These are phyloP conservation scores for Cytospora chrysosperma DNA, from an alignment of 2,329 filamentous ascomycete species.

Conservation along the genomic window DNA sequence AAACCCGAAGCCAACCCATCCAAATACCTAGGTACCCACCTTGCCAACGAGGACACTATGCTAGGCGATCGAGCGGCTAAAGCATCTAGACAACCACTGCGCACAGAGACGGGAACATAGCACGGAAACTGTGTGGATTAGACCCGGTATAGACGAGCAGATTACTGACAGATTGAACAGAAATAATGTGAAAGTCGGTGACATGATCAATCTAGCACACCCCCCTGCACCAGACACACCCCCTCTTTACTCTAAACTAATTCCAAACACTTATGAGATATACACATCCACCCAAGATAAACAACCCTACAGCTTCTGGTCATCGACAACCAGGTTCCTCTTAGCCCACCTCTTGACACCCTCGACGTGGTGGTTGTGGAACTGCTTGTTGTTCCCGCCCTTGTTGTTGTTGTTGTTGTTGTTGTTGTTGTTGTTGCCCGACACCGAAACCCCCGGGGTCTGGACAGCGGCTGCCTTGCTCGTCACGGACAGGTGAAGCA, in stretches of 20 bases:
- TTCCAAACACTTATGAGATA: neutral
- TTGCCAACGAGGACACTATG: too few species aligned
- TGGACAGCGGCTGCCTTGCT: slow-evolving; percentile 18
- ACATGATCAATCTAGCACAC: neutral
- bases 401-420: neutral
- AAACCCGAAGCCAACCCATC: too few species aligned
- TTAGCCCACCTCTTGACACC: neutral
- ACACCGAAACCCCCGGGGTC: slow-evolving; percentile 3
- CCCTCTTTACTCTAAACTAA: neutral
- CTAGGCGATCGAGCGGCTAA: too few species aligned
- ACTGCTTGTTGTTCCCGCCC: neutral
- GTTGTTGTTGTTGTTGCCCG: slow-evolving; percentile 1
- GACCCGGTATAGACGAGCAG: too few species aligned
- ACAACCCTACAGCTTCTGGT: neutral
- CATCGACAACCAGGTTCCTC: neutral
- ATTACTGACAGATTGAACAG: neutral
- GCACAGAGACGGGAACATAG: too few species aligned
- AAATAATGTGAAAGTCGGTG: neutral
- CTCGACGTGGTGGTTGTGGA: neutral
- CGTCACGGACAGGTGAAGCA: slow-evolving; percentile 3
- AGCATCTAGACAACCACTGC: too few species aligned
- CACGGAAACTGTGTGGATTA: too few species aligned
- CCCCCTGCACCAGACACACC: neutral
- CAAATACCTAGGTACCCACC: too few species aligned
- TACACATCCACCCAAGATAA: neutral